Conservation (phyloP, 2,329 filamentous ascomycete species). For the Fusarium sp. region DNA sequence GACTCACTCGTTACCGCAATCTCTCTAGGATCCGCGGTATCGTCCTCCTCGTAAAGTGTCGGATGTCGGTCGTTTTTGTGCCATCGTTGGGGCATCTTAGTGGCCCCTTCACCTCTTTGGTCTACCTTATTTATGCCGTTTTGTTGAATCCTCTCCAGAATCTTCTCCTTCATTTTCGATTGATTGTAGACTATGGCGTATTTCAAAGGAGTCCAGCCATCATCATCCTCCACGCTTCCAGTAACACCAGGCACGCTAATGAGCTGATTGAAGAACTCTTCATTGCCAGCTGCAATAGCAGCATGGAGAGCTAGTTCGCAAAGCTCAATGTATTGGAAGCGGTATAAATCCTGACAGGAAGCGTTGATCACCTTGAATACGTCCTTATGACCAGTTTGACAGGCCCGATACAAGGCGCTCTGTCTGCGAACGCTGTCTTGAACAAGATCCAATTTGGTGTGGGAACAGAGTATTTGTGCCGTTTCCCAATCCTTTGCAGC, state of each 20-base stretch:
- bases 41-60: not conserved
- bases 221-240: not conserved
- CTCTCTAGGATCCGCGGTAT: not conserved
- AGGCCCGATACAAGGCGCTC: not conserved
- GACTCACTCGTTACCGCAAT: not conserved
- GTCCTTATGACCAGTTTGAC: not conserved
- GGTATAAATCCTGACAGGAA: not conserved
- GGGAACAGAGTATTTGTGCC: not conserved
- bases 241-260: not conserved
- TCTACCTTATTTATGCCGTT: rapidly evolving
- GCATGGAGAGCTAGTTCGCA: not conserved
- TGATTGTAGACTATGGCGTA: not conserved
- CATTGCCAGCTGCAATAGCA: not conserved
- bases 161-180: rapidly evolving
- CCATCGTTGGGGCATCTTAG: not conserved
- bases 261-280: not conserved
- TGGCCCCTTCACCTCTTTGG: not conserved
- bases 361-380: not conserved
- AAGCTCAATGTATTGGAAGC: not conserved
- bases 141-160: not conserved
- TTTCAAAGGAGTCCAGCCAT: not conserved
- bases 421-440: not conserved
- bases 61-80: not conserved
- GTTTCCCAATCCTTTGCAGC: not conserved
- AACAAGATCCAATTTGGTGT: not conserved